A percentile compares a stretch with the other conserved stretches of the same genome.
Conservation (phyloP, 2,329 filamentous ascomycete species). For the Stagonosporopsis tanaceti region DNA sequence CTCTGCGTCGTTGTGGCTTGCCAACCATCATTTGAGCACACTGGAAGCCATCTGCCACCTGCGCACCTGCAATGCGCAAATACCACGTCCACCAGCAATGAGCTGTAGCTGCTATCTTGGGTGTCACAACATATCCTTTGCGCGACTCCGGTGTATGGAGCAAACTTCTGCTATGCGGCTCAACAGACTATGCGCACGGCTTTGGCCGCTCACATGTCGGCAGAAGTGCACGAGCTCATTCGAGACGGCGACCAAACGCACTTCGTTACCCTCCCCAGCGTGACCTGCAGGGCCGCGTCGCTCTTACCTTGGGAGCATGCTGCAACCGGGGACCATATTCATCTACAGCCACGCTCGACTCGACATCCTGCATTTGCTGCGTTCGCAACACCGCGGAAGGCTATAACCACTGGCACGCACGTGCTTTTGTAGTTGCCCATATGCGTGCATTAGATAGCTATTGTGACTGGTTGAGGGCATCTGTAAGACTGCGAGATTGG, state of each 20-base stretch:
- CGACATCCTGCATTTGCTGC: not conserved
- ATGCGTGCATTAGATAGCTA: slow-evolving; percentile 37
- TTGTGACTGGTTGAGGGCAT: slow-evolving; percentile 26
- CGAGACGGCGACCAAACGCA: slow-evolving; percentile 4
- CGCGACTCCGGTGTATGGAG: not conserved
- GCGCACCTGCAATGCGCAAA: not conserved
- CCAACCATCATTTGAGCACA: slow-evolving; percentile 2
- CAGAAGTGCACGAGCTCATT: not conserved
- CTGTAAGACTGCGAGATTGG: slow-evolving; percentile 2
- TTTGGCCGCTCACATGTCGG: not conserved
- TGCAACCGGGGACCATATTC: slow-evolving; percentile 2
- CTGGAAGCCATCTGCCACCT: slow-evolving; percentile 10
- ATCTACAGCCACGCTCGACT: slow-evolving; percentile 2
- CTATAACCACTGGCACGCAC: slow-evolving; percentile 2
- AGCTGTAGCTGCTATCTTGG: slow-evolving; percentile 7
- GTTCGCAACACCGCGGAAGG: not conserved
- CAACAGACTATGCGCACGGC: not conserved
- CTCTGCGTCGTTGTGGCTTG: slow-evolving; percentile 2
- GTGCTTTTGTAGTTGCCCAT: slow-evolving; percentile 18
- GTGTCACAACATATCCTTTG: slow-evolving; percentile 9
- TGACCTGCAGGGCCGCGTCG: slow-evolving; percentile 3
- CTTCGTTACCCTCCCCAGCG: slow-evolving; percentile 1
- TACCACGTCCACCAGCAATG: not conserved
- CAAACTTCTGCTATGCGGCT: not conserved
- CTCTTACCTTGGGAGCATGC: not conserved